Evolutionary conservation across 768 basidiomycete species (phyloP).

Genomic region (Scleroderma citrinum): DNA sequence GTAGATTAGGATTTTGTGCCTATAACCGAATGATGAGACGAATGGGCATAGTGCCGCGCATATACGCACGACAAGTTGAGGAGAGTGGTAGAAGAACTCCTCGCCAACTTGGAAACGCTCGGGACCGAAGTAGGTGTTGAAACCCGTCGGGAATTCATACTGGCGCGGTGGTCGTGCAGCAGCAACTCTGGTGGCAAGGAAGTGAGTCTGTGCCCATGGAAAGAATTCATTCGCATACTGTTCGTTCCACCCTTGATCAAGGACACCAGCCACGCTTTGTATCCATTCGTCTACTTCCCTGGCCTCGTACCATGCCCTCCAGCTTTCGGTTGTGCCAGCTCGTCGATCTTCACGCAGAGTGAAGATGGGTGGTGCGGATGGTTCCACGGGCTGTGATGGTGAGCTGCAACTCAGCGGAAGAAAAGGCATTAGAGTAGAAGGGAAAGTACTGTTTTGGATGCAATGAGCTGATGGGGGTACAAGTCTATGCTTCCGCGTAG

Average conservation of each 20-base stretch:
- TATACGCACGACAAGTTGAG: slow-evolving; percentile 42
- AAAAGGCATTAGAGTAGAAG: not conserved
- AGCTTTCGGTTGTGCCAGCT: slow-evolving; percentile 68
- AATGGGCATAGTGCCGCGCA: not conserved
- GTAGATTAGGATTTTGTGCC: slow-evolving; percentile 58
- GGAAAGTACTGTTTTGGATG: slow-evolving; percentile 60
- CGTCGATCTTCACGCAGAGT: slow-evolving; percentile 71
- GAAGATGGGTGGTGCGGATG: slow-evolving; percentile 57
- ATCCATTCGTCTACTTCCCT: slow-evolving; percentile 93
- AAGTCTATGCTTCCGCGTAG: slow-evolving; percentile 60
- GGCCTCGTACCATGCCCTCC: slow-evolving; percentile 73
- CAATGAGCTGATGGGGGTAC: slow-evolving; percentile 82
- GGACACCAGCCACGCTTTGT: slow-evolving; percentile 80
- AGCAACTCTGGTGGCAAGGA: slow-evolving; percentile 42
- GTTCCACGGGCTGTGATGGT: slow-evolving; percentile 61
- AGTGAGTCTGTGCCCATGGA: not conserved
- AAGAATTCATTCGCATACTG: slow-evolving; percentile 45
- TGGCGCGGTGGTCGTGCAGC: slow-evolving; percentile 50
- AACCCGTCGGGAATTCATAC: slow-evolving; percentile 97
- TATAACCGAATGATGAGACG: slow-evolving; percentile 14
- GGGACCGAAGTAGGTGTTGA: slow-evolving; percentile 71
- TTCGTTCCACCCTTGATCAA: slow-evolving; percentile 85
- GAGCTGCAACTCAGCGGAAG: slow-evolving; percentile 2
- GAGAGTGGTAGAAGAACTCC: slow-evolving; percentile 77
- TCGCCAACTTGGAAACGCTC: slow-evolving; percentile 86